phyloP scores from a whole-genome alignment of 2,329 filamentous ascomycete species.

The Neospermospora avenae region DNA sequence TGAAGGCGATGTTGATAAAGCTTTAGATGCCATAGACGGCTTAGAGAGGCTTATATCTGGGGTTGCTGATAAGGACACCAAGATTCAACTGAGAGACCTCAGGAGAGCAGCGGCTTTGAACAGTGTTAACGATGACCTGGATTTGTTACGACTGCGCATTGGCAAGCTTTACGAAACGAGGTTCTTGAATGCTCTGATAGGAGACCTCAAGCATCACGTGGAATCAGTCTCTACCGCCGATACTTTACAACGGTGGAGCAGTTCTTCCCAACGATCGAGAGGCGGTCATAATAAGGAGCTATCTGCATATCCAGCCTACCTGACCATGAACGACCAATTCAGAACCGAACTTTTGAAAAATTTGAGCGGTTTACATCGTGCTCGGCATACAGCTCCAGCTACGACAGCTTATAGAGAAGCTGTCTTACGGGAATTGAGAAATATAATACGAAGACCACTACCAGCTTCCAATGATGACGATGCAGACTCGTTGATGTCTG shows the following conservation, averaged over 20 bases:
- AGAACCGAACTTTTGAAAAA: conserved; percentile 67
- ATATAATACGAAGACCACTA: conserved; percentile 76
- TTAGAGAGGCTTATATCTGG: conserved; percentile 81
- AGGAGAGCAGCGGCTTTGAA: conserved; percentile 75
- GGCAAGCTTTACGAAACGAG: conserved; percentile 82
- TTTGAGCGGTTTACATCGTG: conserved; percentile 72
- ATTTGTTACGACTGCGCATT: conserved; percentile 72
- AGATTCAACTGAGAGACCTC: conserved; percentile 58
- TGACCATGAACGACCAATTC: conserved; percentile 51
- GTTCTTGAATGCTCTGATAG: conserved; percentile 74
- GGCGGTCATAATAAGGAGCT: conserved; percentile 64
- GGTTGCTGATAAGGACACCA: conserved; percentile 43
- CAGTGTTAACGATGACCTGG: conserved; percentile 74
- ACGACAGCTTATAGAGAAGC: conserved; percentile 82
- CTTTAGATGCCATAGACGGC: conserved; percentile 71
- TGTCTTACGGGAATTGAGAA: conserved; percentile 80
- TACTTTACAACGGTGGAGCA: conserved; percentile 82
- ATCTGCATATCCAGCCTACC: conserved; percentile 73
- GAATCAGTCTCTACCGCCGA: conserved; percentile 67
- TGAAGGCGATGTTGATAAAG: conserved; percentile 75
- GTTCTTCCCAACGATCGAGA: conserved; percentile 68
- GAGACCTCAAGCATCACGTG: conserved; percentile 77
- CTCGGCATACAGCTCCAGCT: conserved; percentile 75
- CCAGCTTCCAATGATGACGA: conserved; percentile 95
- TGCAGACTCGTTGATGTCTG: conserved; percentile 81